Evolutionary conservation across 257 asterid species (phyloP).

Genomic region (Solanum tacnaense): DNA sequence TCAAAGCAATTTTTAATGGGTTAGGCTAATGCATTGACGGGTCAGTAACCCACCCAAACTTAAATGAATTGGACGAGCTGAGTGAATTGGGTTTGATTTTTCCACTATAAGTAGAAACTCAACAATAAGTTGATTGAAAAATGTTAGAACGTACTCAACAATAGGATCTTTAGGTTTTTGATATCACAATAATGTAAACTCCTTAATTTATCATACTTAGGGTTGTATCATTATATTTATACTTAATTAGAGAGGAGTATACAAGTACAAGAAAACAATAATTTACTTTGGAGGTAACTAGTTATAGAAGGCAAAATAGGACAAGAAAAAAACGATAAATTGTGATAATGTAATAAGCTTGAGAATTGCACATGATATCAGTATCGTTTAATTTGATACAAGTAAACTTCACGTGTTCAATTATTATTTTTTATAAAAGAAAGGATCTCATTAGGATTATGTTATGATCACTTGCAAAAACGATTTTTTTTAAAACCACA

Average conservation of each 20-base stretch:
- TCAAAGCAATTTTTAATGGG: no score
- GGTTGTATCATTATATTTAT: background rate
- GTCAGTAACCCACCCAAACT: background rate
- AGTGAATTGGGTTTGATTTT: no score
- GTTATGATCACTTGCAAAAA: background rate
- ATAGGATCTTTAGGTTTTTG: background rate
- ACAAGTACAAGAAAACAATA: background rate
- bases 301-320: background rate
- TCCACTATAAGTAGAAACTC: background rate
- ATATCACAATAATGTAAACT: background rate
- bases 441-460: background rate
- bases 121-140: background rate
- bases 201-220: background rate
- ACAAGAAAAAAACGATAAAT: background rate
- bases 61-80: no score
- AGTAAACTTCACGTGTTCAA: no score
- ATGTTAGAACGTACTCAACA: background rate
- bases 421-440: no score
- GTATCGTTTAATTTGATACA: no score
- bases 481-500: background rate
- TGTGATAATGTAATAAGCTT: background rate
- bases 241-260: background rate
- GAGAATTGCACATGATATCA: background rate
- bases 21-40: fast-evolving
- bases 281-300: background rate